A percentile compares a stretch with the other conserved stretches of the same genome.
These are phyloP conservation scores for Yamadazyma dendronema DNA, from an alignment of 1,139 yeast genomes.

Conservation along the genomic window DNA sequence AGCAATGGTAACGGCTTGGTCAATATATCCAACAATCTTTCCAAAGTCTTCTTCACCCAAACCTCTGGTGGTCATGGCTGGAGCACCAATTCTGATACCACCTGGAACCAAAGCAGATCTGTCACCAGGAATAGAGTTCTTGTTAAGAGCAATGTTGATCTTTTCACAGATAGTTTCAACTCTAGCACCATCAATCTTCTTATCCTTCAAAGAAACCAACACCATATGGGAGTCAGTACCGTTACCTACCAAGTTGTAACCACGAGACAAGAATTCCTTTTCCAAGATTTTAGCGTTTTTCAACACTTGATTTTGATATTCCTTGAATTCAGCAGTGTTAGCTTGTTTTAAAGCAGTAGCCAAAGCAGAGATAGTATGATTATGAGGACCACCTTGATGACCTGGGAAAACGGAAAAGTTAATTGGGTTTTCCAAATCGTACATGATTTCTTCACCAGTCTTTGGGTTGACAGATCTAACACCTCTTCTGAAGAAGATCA, in stretches of 20 bases:
- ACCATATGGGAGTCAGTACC: conserved; percentile 99
- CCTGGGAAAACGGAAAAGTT: conserved; percentile 99
- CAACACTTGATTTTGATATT: conserved; percentile 85
- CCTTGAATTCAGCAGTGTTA: conserved; percentile 84
- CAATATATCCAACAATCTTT: conserved; percentile 80
- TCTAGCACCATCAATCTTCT: conserved; percentile 96
- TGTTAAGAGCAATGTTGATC: conserved; percentile 93
- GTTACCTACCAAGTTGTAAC: conserved; percentile 81
- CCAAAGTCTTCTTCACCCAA: conserved; percentile 83
- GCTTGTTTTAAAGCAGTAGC: conserved; percentile 98
- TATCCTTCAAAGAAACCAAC: conserved; percentile 82
- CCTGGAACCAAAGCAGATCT: conserved; percentile 97
- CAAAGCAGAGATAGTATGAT: conserved; percentile 95
- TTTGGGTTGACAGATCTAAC: conserved; percentile 84
- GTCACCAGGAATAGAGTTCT: conserved; percentile 98
- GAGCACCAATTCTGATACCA: conserved; percentile 97
- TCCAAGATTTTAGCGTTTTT: conserved; percentile 88
- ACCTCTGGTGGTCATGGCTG: conserved; percentile 99
- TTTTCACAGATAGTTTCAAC: conserved; percentile 93
- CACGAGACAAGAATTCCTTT: conserved; percentile 62
- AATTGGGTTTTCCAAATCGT: conserved; percentile 91
- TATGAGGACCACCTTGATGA: conserved; percentile 99
- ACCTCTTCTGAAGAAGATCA: conserved; percentile 98
- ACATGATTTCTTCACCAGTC: conserved; percentile 85
- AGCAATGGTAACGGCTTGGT: conserved; percentile 79